Evolutionary conservation across 305 asterid species (phyloP), one percentile per base, ranked within the genome.

Genomic region (Vinca major): DNA sequence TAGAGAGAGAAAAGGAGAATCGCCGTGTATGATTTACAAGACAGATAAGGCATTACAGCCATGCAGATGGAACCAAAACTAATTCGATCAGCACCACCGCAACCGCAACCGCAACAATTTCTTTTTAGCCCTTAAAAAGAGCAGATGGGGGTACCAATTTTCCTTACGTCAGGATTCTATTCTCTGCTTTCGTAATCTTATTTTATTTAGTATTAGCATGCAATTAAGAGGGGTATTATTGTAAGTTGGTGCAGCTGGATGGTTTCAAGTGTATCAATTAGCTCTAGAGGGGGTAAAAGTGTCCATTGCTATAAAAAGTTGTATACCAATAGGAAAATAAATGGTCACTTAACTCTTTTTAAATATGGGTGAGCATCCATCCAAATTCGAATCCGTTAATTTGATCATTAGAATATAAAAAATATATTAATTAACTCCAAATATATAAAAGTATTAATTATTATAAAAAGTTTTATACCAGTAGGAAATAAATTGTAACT

Each of bases 11-110:
- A 60, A 68, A 62, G 68, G 74, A 72, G 89, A 78, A 78, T 79
- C 88, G 79, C 78, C 85, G 90, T 75, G 92, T 78, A 77, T 73
- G 88, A 81, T 71, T 82, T 79, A 60, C 71, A 78, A 75, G 78
- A 70, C 68, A 68, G 73, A 83, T 66, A 78, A 69, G 81, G 85
- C 71, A 79, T 71, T 81, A 71, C 84, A 80, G 86, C 88, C 96
- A 89, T 87, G 96, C 92, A 88, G 86, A 78, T 77, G 80, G 63
- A 77, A 74, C 80, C 71, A 62, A 71, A 67, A 47, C 33, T 26
- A 2, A 41, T 4, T 39, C 16, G 43, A 61, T 21, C n/a, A 39
- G 67, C 12, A 6, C 7, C 39, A n/a, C 10, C 48, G 62, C 43
- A 37, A n/a, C 10, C 48, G 62, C 43, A 37, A 40, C 21, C 21